phyloP scores from a whole-genome alignment of 768 basidiomycete species.

The Nidularia sp. region DNA sequence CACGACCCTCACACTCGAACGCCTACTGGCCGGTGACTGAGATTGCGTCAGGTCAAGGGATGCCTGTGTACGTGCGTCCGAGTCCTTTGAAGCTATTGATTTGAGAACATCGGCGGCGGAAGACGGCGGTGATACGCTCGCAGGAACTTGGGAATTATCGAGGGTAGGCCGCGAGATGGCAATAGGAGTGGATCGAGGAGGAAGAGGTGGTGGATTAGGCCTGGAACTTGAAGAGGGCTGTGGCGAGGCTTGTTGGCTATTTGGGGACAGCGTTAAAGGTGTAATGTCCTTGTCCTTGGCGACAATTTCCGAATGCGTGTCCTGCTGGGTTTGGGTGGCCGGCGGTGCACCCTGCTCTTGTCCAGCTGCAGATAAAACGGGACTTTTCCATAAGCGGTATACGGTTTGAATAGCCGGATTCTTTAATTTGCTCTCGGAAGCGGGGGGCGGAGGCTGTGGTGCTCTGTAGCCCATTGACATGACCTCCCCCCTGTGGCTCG shows the following conservation, averaged over 20 bases:
- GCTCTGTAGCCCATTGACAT: slow-evolving; percentile 82
- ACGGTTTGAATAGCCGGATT: slow-evolving; percentile 61
- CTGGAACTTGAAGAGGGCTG: slow-evolving; percentile 2
- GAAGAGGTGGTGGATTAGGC: slow-evolving; percentile 26
- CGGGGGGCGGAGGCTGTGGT: slow-evolving; percentile 26
- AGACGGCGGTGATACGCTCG: slow-evolving; percentile 11
- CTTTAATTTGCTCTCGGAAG: slow-evolving; percentile 37
- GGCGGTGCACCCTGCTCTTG: slow-evolving; percentile 4
- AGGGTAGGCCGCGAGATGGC: slow-evolving; percentile 10
- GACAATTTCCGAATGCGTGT: slow-evolving; percentile 2
- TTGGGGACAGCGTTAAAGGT: slow-evolving; percentile 11
- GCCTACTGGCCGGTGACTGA: neutral
- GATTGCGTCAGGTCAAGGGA: slow-evolving; percentile 1
- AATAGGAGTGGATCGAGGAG: slow-evolving; percentile 35
- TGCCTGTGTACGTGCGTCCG: slow-evolving; percentile 15
- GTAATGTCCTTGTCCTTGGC: slow-evolving; percentile 22
- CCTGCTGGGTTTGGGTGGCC: slow-evolving; percentile 4
- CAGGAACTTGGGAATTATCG: slow-evolving; percentile 1
- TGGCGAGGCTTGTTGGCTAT: neutral
- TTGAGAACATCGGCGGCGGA: slow-evolving; percentile 55
- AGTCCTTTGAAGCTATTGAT: slow-evolving; percentile 48
- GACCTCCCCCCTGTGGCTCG: slow-evolving; percentile 77
- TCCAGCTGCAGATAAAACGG: slow-evolving; percentile 16
- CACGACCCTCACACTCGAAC: neutral
- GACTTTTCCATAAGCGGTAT: slow-evolving; percentile 73